Conservation (phyloP, 1,284 basidiomycete species). For the Leccinum subatratum region DNA sequence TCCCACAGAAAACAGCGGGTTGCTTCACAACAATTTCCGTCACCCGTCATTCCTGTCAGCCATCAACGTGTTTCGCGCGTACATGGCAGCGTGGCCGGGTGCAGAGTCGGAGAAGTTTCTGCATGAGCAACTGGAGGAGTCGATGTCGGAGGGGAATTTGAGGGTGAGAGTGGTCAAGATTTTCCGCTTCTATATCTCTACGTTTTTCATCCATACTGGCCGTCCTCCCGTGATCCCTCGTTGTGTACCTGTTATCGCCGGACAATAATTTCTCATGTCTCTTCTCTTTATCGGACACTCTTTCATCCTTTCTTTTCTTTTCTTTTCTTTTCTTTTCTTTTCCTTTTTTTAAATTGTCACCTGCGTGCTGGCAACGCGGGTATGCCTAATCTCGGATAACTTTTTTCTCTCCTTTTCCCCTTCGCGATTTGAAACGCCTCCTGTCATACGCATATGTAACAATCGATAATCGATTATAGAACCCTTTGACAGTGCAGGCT, state of each 20-base stretch:
- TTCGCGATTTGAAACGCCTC: too few relatives aligned
- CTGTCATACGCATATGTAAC: too few relatives aligned
- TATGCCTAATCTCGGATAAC: too few relatives aligned
- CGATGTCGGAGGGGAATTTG: slow-evolving; percentile 1
- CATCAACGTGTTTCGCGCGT: background rate
- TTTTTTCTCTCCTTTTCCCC: too few relatives aligned
- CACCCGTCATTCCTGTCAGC: background rate
- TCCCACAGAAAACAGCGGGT: background rate
- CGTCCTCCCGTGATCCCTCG: slow-evolving; percentile 1
- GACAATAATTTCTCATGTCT: background rate
- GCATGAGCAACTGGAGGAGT: background rate
- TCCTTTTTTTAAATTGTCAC: too few relatives aligned
- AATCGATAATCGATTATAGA: too few relatives aligned
- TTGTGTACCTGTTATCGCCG: background rate
- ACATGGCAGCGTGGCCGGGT: background rate
- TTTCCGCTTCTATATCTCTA: background rate
- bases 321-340: background rate
- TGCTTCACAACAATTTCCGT: background rate
- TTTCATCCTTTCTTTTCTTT: background rate
- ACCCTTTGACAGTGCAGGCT: too few relatives aligned
- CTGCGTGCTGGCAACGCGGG: too few relatives aligned
- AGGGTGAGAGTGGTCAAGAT: background rate
- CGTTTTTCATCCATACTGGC: background rate
- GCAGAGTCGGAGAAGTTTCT: background rate
- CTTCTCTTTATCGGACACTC: background rate